These are phyloP conservation scores for Penicillium ucsense DNA, from an alignment of 495 filamentous ascomycete species.

Conservation along the genomic window DNA sequence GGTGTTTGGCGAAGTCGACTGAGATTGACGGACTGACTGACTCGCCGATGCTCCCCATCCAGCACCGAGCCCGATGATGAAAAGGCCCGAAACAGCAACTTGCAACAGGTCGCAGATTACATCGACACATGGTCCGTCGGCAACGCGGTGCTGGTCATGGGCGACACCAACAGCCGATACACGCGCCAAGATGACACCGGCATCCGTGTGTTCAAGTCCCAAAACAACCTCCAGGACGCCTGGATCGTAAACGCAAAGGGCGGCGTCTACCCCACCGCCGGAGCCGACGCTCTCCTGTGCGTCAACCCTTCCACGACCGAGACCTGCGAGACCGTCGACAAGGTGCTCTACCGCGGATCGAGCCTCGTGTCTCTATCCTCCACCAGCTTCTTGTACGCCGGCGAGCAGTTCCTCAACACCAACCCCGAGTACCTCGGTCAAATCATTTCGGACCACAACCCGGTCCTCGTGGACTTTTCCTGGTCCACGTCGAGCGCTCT, in stretches of 20 bases:
- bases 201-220: constrained; percentile 33
- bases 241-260: constrained; percentile 41
- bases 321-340: constrained; percentile 53
- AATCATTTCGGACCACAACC: constrained; percentile 54
- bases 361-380: constrained; percentile 33
- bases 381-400: constrained; percentile 39
- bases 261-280: constrained; percentile 35
- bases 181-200: constrained; percentile 39
- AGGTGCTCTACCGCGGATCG: constrained; percentile 48
- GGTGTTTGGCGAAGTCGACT: no score
- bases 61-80: constrained; percentile 35
- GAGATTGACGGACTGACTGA: no score
- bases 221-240: constrained; percentile 38
- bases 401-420: constrained; percentile 40
- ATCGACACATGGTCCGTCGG: constrained; percentile 42
- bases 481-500: constrained; percentile 34
- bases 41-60: neutral
- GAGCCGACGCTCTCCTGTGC: constrained; percentile 29
- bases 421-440: constrained; percentile 20
- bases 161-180: constrained; percentile 52
- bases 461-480: constrained; percentile 43
- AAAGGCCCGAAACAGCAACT: constrained; percentile 41
- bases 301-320: constrained; percentile 37
- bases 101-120: constrained; percentile 45
- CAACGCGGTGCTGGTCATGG: constrained; percentile 50